Conservation (phyloP, 1,139 yeast genomes). For the Blastobotrys malaysiensis region DNA sequence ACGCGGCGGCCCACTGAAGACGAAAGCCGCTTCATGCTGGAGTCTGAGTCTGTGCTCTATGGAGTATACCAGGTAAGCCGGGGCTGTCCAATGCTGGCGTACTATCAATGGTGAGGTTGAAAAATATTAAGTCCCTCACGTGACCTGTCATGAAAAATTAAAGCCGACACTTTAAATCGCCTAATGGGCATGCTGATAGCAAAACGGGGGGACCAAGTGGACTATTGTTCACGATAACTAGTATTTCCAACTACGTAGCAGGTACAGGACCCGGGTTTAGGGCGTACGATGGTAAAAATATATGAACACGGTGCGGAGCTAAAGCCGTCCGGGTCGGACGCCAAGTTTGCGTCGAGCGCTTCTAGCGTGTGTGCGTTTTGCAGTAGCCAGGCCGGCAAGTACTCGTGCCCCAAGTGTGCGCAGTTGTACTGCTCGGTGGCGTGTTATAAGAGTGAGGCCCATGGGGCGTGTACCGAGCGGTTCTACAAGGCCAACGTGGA, state of each 20-base stretch:
- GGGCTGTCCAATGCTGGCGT: too few relatives aligned
- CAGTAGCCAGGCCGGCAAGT: slow-evolving; percentile 13
- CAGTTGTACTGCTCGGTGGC: slow-evolving; percentile 21
- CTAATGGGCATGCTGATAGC: too few relatives aligned
- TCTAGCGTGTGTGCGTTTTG: slow-evolving; percentile 15
- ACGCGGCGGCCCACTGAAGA: background rate
- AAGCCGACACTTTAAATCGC: too few relatives aligned
- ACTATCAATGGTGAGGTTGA: too few relatives aligned
- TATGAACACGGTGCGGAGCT: background rate
- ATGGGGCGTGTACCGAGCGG: slow-evolving; percentile 19
- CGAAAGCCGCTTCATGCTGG: background rate
- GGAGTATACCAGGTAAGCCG: too few relatives aligned
- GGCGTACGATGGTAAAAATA: background rate
- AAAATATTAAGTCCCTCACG: too few relatives aligned
- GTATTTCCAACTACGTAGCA: too few relatives aligned
- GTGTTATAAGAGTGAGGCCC: slow-evolving; percentile 22
- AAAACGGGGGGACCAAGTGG: too few relatives aligned
- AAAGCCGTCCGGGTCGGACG: background rate
- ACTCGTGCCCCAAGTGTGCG: slow-evolving; percentile 24
- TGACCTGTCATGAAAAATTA: too few relatives aligned
- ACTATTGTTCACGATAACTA: too few relatives aligned
- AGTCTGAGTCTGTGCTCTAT: background rate
- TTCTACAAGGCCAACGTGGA: slow-evolving; percentile 17
- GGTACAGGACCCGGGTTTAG: too few relatives aligned
- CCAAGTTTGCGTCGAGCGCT: background rate